Base-by-base conservation (phyloP, 108 stramenopile genomes). In the Licmophora abbreviata region DNA sequence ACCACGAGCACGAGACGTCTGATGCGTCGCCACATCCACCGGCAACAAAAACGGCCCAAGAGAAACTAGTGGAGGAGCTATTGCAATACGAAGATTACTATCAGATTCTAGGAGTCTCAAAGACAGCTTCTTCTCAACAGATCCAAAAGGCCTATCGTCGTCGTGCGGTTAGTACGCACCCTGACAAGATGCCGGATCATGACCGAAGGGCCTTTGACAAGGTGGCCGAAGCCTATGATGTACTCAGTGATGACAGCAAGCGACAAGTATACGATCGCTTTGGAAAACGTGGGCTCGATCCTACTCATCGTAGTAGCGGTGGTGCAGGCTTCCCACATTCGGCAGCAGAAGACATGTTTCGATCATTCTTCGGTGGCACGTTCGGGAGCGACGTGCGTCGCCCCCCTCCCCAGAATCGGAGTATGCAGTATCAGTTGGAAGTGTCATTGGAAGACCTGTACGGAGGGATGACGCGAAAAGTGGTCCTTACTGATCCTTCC, bases 161-260 rank as follows among this genome's bases (percentile, higher is more conserved):
- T 50, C 83, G 93, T 28, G 81, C 87, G 23, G 72, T 94, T 7
- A 57, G 73, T 45, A 94, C 90, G 8, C 97, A 97, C 52, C 95
- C 97, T 1, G 97, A 97, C 66, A 97, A 97, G 69, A 15, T 54
- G 20, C 61, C 74, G 4, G 79, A 84, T 30, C 71, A 70, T 30
- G 80, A 84, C 59, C 65, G 86, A 37, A 29, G 68, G 10, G 86
- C 79, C 24, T 97, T 99, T 64, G 93, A 96, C 57, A 85, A 93
- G 37, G 92, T 97, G 12, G 66, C 81, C 11, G 80, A 94, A 60
- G 95, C 95, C 10, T 96, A 95, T 65, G 95, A 95, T 34, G 84
- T 99, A 0, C 54, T 99, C n/a, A 71, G 81, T 35, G 94, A 92
- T 77, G 73, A 80, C 26, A 69, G 61, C 11, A 95, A 94, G 64